A percentile compares a stretch with the other conserved stretches of the same genome.
phyloP scores from a whole-genome alignment of 257 asterid species.

The Primulina eburnea region DNA sequence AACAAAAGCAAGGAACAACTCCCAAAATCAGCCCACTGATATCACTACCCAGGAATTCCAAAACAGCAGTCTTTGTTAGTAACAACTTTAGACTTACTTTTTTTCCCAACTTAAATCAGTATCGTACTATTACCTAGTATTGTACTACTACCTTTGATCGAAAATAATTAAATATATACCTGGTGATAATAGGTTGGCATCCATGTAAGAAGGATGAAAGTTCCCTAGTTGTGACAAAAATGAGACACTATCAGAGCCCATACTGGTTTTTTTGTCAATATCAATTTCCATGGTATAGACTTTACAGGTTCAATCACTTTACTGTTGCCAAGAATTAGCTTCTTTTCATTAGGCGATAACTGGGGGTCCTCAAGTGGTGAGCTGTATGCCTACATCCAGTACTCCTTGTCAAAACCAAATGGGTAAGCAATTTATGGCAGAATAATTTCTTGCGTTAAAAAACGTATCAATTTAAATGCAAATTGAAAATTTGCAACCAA shows the following conservation, averaged over 20 bases:
- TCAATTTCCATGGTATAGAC: slow-evolving; percentile 79
- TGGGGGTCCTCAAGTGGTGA: slow-evolving; percentile 79
- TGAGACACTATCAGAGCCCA: slow-evolving; percentile 87
- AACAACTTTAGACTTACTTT: background rate
- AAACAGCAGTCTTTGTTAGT: background rate
- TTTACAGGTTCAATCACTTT: slow-evolving; percentile 67
- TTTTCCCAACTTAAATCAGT: background rate
- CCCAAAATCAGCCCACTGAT: background rate
- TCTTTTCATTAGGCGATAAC: slow-evolving; percentile 64
- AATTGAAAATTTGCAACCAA: slow-evolving; percentile 1
- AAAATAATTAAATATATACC: slow-evolving; percentile 37
- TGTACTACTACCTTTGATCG: background rate
- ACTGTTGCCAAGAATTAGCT: slow-evolving; percentile 59
- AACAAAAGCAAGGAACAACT: background rate
- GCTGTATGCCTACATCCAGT: slow-evolving; percentile 66
- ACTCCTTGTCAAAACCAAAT: slow-evolving; percentile 21
- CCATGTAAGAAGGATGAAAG: slow-evolving; percentile 92
- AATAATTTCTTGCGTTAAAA: background rate
- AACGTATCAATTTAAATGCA: slow-evolving; percentile 6
- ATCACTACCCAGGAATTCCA: background rate
- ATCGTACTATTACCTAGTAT: background rate
- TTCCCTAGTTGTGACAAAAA: slow-evolving; percentile 95
- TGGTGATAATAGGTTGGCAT: slow-evolving; percentile 96
- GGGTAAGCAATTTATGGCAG: background rate
- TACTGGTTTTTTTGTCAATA: slow-evolving; percentile 78